These are phyloP conservation scores for Sutorius australiensis DNA, from an alignment of 768 basidiomycete species.

Conservation along the genomic window DNA sequence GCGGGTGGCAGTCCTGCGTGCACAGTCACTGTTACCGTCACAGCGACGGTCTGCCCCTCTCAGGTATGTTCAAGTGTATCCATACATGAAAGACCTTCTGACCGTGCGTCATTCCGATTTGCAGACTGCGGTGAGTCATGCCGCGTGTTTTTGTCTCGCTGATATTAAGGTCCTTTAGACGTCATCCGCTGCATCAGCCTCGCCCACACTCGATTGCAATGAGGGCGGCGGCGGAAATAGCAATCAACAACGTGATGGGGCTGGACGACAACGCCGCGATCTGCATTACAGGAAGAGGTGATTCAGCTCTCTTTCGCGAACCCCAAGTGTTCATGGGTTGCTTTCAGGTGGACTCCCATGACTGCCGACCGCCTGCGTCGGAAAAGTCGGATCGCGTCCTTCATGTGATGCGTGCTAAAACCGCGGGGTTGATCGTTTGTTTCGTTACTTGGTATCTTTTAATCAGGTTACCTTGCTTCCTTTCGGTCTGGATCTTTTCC, in stretches of 20 bases:
- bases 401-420: background rate
- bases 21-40: conserved; percentile 18
- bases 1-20: background rate
- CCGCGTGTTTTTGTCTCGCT: background rate
- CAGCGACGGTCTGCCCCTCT: conserved; percentile 9
- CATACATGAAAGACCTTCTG: background rate
- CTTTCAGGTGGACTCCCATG: background rate
- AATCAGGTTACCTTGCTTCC: background rate
- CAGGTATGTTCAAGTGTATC: conserved; percentile 6
- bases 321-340: background rate
- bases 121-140: background rate
- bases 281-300: conserved; percentile 3
- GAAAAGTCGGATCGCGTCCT: conserved; percentile 5
- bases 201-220: background rate
- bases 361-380: background rate
- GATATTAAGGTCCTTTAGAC: background rate
- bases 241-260: background rate
- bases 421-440: background rate
- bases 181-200: background rate
- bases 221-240: background rate
- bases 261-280: background rate
- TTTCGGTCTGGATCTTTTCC: background rate
- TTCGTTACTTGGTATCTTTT: background rate
- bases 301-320: background rate
- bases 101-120: background rate